These are phyloP conservation scores for Tylopilus sp. DNA, from an alignment of 768 basidiomycete genomes.

Conservation along the genomic window DNA sequence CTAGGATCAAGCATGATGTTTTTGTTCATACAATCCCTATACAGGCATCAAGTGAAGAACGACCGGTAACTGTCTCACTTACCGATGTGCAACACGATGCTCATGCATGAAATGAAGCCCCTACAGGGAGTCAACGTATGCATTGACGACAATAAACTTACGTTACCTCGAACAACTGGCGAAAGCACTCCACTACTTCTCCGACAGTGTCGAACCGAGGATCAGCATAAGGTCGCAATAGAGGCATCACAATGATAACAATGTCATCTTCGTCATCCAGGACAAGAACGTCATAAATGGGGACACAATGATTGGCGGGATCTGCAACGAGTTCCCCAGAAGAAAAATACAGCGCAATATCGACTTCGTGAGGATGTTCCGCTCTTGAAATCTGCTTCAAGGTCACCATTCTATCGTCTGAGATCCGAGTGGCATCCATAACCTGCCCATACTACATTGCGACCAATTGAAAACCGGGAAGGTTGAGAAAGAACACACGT, in stretches of 20 bases:
- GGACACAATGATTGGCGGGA: slow-evolving; percentile 34
- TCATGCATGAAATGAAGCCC: slow-evolving; percentile 21
- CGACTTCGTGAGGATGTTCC: slow-evolving; percentile 24
- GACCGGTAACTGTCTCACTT: background rate
- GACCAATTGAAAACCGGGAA: too few species aligned
- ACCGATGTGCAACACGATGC: slow-evolving; percentile 18
- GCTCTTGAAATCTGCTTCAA: slow-evolving; percentile 26
- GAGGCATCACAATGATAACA: slow-evolving; percentile 1
- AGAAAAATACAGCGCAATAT: slow-evolving; percentile 28
- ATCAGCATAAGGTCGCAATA: background rate
- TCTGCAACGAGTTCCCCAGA: background rate
- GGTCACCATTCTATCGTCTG: too few species aligned
- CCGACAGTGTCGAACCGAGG: slow-evolving; percentile 30
- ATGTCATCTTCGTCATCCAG: slow-evolving; percentile 4
- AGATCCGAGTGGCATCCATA: too few species aligned
- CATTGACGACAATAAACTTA: background rate
- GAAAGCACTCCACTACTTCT: slow-evolving; percentile 33
- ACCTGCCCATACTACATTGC: too few species aligned
- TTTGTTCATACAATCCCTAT: slow-evolving; percentile 25
- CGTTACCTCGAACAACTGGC: slow-evolving; percentile 31
- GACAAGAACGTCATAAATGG: slow-evolving; percentile 24
- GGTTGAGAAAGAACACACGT: background rate
- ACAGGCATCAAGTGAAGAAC: background rate
- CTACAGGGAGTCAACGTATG: background rate
- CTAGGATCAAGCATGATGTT: slow-evolving; percentile 36